These are phyloP conservation scores for Chlorella sp. DNA, from an alignment of 139 green algal species.

Conservation along the genomic window DNA sequence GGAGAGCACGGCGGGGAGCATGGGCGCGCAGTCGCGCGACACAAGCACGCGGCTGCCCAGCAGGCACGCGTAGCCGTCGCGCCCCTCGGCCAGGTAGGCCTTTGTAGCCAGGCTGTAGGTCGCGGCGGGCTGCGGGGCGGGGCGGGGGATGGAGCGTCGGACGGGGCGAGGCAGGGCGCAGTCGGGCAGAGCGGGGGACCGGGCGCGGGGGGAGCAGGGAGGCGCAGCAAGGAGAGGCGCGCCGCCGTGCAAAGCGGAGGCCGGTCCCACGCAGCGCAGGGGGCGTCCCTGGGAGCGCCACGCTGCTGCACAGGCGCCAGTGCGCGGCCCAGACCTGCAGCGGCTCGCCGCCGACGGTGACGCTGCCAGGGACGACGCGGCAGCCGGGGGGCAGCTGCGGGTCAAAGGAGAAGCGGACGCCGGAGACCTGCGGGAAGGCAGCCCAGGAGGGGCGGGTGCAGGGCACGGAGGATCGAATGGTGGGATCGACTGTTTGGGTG, in stretches of 20 bases:
- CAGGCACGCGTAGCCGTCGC: constrained; percentile 55
- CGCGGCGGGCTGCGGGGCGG: background rate
- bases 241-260: background rate
- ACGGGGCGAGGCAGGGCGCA: background rate
- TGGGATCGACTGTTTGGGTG: background rate
- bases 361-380: constrained; percentile 47
- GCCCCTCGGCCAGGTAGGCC: constrained; percentile 63
- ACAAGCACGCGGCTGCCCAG: background rate
- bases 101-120: constrained; percentile 53
- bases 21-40: constrained; percentile 10
- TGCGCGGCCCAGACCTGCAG: constrained; percentile 32
- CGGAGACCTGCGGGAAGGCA: constrained; percentile 36
- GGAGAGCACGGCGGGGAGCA: constrained; percentile 10
- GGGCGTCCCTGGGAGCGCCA: background rate
- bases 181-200: background rate
- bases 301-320: background rate
- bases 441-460: background rate
- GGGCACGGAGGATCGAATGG: background rate
- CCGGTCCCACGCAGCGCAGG: background rate
- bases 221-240: background rate
- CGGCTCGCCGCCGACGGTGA: constrained; percentile 40
- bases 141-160: background rate
- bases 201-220: background rate
- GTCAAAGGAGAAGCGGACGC: constrained; percentile 65
- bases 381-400: constrained; percentile 28